Percentiles rank a stretch among this genome's conserved stretches.
These are phyloP conservation scores for Umbelopsis sp. DNA, from an alignment of 192 early-diverging fungal genomes.

Conservation along the genomic window DNA sequence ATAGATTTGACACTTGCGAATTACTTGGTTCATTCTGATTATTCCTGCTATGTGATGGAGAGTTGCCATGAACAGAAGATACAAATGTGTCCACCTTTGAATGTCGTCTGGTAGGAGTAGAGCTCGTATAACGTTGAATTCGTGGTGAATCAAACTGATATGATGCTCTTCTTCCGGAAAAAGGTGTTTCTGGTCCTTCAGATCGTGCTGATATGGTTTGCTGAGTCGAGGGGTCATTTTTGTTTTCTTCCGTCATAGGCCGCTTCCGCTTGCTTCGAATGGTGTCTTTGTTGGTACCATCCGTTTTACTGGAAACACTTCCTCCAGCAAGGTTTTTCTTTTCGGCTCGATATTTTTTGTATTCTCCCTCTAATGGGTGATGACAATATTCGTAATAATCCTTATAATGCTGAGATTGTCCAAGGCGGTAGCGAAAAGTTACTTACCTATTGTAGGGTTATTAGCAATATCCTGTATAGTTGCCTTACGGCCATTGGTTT, in stretches of 20 bases:
- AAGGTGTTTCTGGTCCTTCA: background rate
- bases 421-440: too few species aligned
- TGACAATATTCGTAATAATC: too few species aligned
- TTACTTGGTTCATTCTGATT: background rate
- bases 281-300: background rate
- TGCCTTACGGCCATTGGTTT: background rate
- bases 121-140: background rate
- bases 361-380: background rate
- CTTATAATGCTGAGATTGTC: too few species aligned
- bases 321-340: background rate
- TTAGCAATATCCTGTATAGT: slow-evolving; percentile 1
- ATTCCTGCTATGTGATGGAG: background rate
- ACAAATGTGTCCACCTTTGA: slow-evolving; percentile 7
- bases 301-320: background rate
- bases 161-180: background rate
- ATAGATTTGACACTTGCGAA: background rate
- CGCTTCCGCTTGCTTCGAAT: background rate
- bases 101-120: background rate
- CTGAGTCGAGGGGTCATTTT: background rate
- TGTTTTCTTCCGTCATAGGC: background rate
- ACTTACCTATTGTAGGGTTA: background rate
- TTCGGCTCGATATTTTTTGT: background rate
- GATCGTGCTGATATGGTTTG: background rate
- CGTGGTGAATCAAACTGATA: slow-evolving; percentile 7
- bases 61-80: background rate